Evolutionary conservation across 2,329 filamentous ascomycete species (phyloP), one percentile per base, ranked within the genome.

Genomic region (Nemania sp.): DNA sequence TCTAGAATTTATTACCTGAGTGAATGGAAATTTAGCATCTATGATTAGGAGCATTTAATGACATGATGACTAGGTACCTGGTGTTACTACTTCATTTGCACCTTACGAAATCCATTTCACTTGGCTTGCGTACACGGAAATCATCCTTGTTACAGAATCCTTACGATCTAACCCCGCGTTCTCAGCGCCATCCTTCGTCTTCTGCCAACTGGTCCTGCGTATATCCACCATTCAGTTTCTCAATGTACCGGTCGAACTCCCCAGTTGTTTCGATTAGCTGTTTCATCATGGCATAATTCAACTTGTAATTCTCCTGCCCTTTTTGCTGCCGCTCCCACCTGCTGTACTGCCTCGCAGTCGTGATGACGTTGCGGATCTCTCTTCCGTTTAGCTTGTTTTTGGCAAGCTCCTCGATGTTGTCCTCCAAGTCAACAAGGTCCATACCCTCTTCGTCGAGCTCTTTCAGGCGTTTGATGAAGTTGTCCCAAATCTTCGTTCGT

Each of bases 281-380:
- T n/a, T 40, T 18, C 56, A 54, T 43, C 56, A 48, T 49, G 3
- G 34, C 29, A 5, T 42, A 54, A 21, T 48, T 15, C 17, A 59
- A 34, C 34, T 34, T 17, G 34, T 35, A 5, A 10, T 34, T 18
- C 25, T 11, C 15, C 34, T 17, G 1, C 15, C 18, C 6, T 43
- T 50, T 15, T 34, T 42, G 42, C 15, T 59, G 34, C 5, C 34
- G 10, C 25, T 59, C 29, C 57, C 57, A 52, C 20, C n/a, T 47
- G 4, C 32, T 42, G 11, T 54, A 54, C 17, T 56, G 45, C 7
- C 53, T 40, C 37, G 45, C 53, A 2, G 70, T 73, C 0, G 68
- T 68, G 6, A 75, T 66, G 0, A 63, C 62, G 53, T 80, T 80
- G n/a, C 78, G 73, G 21, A 80, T 79, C 67, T 80, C 73, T 6